phyloP scores from a whole-genome alignment of 2,329 filamentous ascomycete genomes.

The Bipolaris gigantea region DNA sequence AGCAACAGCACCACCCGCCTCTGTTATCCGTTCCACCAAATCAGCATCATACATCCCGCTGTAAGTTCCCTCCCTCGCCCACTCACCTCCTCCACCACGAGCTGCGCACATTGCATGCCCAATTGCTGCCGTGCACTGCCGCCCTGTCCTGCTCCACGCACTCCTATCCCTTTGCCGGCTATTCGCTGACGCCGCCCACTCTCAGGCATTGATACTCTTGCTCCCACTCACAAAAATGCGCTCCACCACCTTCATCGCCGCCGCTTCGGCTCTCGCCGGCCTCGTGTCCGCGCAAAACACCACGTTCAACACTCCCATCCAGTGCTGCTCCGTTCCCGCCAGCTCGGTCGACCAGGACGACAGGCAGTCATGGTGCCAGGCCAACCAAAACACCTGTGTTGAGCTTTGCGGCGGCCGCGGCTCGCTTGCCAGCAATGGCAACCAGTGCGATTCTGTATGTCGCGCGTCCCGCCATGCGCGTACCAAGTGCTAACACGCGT shows the following conservation, averaged over 20 bases:
- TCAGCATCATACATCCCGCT: constrained; percentile 20
- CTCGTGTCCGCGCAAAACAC: constrained; percentile 51
- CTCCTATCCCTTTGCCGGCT: constrained; percentile 16
- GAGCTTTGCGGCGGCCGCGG: constrained; percentile 57
- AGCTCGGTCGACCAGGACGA: constrained; percentile 42
- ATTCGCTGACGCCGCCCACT: constrained; percentile 29
- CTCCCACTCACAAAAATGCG: constrained; percentile 47
- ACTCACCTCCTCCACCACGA: neutral
- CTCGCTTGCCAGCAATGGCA: constrained; percentile 47
- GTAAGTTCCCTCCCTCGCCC: constrained; percentile 11
- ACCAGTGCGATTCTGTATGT: constrained; percentile 62
- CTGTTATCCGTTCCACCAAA: constrained; percentile 11
- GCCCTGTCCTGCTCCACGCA: constrained; percentile 3
- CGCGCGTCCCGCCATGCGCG: too few species aligned
- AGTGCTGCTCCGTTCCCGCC: constrained; percentile 49
- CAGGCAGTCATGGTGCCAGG: constrained; percentile 59
- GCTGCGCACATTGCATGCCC: constrained; percentile 12
- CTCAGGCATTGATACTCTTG: constrained; percentile 44
- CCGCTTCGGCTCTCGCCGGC: constrained; percentile 52
- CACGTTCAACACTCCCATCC: constrained; percentile 37
- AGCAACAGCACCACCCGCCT: constrained; percentile 19
- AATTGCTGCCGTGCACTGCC: constrained; percentile 1
- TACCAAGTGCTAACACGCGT: constrained; percentile 24
- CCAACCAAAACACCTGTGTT: constrained; percentile 62
- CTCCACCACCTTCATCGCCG: constrained; percentile 51